A percentile compares a stretch with the other conserved stretches of the same genome.
Evolutionary conservation across 2,329 filamentous ascomycete genomes (phyloP).

Genomic region (Remersonia thermophila): DNA sequence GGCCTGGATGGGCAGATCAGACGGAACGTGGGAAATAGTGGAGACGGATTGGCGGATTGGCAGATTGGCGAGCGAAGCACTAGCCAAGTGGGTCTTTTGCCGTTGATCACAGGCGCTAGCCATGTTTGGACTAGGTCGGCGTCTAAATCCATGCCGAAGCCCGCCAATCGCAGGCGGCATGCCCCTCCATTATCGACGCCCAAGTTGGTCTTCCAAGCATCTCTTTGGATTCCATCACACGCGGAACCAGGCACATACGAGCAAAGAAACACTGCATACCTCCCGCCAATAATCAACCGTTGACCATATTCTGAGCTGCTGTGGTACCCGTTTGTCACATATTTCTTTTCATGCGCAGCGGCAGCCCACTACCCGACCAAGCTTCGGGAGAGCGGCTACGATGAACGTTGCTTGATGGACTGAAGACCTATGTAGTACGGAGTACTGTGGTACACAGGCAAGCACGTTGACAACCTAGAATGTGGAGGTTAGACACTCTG

Average conservation of each 20-base stretch:
- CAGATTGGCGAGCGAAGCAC: neutral
- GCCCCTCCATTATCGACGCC: constrained; percentile 6
- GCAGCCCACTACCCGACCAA: no score
- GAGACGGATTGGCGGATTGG: constrained; percentile 7
- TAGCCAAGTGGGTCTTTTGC: neutral
- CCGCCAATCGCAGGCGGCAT: constrained; percentile 20
- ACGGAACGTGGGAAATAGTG: constrained; percentile 10
- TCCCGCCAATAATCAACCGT: constrained; percentile 12
- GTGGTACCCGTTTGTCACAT: constrained; percentile 2
- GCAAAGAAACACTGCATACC: constrained; percentile 18
- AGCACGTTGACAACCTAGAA: no score
- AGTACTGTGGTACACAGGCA: no score
- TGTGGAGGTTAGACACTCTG: no score
- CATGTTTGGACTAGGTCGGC: constrained; percentile 23
- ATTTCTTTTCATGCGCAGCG: neutral
- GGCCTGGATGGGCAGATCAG: constrained; percentile 16
- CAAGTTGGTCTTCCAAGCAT: constrained; percentile 9
- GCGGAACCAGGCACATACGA: constrained; percentile 4
- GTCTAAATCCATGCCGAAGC: constrained; percentile 27
- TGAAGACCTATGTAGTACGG: no score
- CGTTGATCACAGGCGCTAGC: constrained; percentile 20
- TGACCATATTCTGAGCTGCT: constrained; percentile 3
- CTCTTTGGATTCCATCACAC: constrained; percentile 18
- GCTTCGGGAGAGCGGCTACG: no score
- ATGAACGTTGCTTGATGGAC: no score